Percentiles rank a stretch among this genome's conserved stretches.
Evolutionary conservation across 352 stramenopile genomes (phyloP).

Genomic region (Globisporangium uncinulatum): DNA sequence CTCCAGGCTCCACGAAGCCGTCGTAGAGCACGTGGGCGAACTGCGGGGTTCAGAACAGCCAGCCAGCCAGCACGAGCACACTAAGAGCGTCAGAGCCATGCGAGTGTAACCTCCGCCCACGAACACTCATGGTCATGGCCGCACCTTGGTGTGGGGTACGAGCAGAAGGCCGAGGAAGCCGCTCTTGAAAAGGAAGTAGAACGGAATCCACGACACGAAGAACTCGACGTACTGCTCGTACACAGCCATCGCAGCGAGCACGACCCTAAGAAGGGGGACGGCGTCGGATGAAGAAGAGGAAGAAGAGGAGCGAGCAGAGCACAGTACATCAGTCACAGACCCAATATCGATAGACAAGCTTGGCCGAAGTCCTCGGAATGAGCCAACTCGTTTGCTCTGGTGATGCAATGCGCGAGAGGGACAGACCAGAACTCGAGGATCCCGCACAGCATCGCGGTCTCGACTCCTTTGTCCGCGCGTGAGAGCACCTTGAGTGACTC

Average conservation of each 20-base stretch:
- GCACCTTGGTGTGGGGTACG: constrained; percentile 48
- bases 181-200: constrained; percentile 79
- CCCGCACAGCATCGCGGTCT: constrained; percentile 34
- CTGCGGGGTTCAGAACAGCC: constrained; percentile 12
- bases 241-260: constrained; percentile 42
- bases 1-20: constrained; percentile 46
- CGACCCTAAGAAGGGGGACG: constrained; percentile 28
- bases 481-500: constrained; percentile 70
- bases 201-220: constrained; percentile 69
- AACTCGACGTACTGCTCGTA: constrained; percentile 69
- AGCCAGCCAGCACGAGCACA: neutral
- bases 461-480: constrained; percentile 44
- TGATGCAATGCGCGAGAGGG: neutral
- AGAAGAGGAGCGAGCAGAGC: too few relatives aligned
- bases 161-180: constrained; percentile 46
- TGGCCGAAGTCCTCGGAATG: too few relatives aligned
- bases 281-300: too few relatives aligned
- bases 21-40: constrained; percentile 62
- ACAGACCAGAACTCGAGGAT: constrained; percentile 64
- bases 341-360: too few relatives aligned
- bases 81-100: too few relatives aligned
- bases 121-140: neutral
- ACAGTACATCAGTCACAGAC: too few relatives aligned
- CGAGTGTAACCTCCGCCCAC: too few relatives aligned
- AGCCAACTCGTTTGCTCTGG: neutral